phyloP scores from a whole-genome alignment of 2,329 filamentous ascomycete genomes.

The Aspergillus texensis region DNA sequence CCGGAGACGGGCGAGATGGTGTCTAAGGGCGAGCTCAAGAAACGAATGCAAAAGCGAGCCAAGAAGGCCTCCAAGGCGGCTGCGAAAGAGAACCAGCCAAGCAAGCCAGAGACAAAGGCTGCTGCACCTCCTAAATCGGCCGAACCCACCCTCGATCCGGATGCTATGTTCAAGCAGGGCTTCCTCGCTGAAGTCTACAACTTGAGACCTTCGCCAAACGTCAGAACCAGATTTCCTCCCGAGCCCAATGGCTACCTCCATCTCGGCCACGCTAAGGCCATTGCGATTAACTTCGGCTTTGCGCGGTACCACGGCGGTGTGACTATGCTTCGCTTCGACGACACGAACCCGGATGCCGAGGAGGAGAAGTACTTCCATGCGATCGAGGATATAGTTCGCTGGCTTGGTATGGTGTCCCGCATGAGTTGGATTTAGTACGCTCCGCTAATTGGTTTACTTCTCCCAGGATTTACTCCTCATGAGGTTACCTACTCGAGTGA shows the following conservation, averaged over 20 bases:
- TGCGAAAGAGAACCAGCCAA: slow-evolving; percentile 12
- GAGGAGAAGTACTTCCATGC: slow-evolving; percentile 85
- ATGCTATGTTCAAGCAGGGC: slow-evolving; percentile 78
- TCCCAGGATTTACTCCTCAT: slow-evolving; percentile 70
- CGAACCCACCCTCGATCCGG: slow-evolving; percentile 44
- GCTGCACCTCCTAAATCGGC: slow-evolving; percentile 39
- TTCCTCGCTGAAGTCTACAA: slow-evolving; percentile 74
- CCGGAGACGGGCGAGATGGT: slow-evolving; percentile 27
- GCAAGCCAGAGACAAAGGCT: slow-evolving; percentile 28
- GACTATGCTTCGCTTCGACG: slow-evolving; percentile 76
- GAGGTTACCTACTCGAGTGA: slow-evolving; percentile 86
- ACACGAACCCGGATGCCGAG: slow-evolving; percentile 93
- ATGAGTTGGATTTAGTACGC: background rate
- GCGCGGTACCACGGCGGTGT: slow-evolving; percentile 79
- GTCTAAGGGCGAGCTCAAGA: slow-evolving; percentile 33
- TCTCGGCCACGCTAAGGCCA: slow-evolving; percentile 93
- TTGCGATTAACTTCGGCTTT: slow-evolving; percentile 95
- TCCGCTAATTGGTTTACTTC: background rate
- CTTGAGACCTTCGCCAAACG: slow-evolving; percentile 57
- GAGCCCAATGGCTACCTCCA: slow-evolving; percentile 94
- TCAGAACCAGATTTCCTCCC: slow-evolving; percentile 74
- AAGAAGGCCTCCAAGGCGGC: slow-evolving; percentile 32
- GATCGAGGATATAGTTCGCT: slow-evolving; percentile 85
- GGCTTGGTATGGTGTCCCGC: slow-evolving; percentile 57
- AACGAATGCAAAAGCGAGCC: slow-evolving; percentile 28